phyloP scores from a whole-genome alignment of 768 basidiomycete species.

The Auricularia sp. region DNA sequence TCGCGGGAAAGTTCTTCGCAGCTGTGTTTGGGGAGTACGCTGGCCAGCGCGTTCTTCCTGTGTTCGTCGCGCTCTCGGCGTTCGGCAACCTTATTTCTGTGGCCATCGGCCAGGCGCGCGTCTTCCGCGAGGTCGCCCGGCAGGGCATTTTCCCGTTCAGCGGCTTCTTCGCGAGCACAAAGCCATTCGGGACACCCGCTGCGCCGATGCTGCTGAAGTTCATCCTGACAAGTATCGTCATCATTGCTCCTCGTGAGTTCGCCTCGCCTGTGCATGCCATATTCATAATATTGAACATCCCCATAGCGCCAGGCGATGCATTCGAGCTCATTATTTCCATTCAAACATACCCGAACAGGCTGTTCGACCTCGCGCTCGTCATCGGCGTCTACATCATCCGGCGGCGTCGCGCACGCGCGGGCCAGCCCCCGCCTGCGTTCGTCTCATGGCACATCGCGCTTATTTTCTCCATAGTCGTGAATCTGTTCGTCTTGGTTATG shows the following conservation, averaged over 20 bases:
- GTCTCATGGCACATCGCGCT: slow-evolving; percentile 16
- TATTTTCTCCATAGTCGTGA: slow-evolving; percentile 11
- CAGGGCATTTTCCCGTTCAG: slow-evolving; percentile 44
- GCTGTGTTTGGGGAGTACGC: slow-evolving; percentile 34
- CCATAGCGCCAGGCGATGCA: not conserved
- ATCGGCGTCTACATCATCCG: slow-evolving; percentile 25
- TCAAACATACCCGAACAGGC: not conserved
- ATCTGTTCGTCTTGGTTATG: slow-evolving; percentile 23
- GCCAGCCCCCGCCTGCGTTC: slow-evolving; percentile 15
- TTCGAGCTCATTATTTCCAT: not conserved
- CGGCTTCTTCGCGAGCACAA: slow-evolving; percentile 36
- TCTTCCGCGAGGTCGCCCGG: slow-evolving; percentile 42
- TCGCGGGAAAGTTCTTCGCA: slow-evolving; percentile 42
- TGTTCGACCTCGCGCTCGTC: slow-evolving; percentile 21
- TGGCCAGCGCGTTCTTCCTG: slow-evolving; percentile 1
- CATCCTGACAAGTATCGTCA: slow-evolving; percentile 32
- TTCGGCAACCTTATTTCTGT: slow-evolving; percentile 1
- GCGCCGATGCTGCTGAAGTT: slow-evolving; percentile 34
- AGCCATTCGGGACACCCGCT: slow-evolving; percentile 40
- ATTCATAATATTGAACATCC: slow-evolving; percentile 5
- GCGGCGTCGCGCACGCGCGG: slow-evolving; percentile 16
- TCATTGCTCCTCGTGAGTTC: slow-evolving; percentile 29
- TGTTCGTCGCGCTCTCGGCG: slow-evolving; percentile 2
- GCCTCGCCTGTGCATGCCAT: slow-evolving; percentile 27
- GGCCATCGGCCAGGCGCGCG: slow-evolving; percentile 34